Evolutionary conservation across 2,329 filamentous ascomycete genomes (phyloP).

Genomic region (Arachnopeziza araneosa): DNA sequence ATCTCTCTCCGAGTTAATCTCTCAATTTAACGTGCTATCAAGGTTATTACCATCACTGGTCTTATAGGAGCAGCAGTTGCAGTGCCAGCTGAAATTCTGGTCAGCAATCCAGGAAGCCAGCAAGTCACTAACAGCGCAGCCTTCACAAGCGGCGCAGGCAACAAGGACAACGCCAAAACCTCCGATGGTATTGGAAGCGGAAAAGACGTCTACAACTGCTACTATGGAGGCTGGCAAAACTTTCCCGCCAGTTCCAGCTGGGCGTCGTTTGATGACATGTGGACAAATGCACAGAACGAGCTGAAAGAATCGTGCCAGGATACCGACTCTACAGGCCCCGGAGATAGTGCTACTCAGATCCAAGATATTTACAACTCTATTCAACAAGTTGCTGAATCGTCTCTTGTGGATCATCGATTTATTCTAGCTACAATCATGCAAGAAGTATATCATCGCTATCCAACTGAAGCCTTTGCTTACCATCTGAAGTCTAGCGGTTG

Average conservation of each 20-base stretch:
- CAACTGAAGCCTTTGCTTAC: too few relatives aligned
- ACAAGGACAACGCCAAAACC: too few relatives aligned
- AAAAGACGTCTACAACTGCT: neutral
- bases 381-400: constrained; percentile 6
- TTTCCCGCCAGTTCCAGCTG: neutral
- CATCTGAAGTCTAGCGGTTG: too few relatives aligned
- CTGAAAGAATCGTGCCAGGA: neutral
- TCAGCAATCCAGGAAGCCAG: too few relatives aligned
- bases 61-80: too few relatives aligned
- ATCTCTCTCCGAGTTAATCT: too few relatives aligned
- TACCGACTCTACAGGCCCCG: neutral
- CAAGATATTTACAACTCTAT: constrained; percentile 9
- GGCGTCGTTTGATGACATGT: neutral
- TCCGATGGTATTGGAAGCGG: too few relatives aligned
- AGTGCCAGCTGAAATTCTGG: too few relatives aligned
- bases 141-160: too few relatives aligned
- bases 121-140: too few relatives aligned
- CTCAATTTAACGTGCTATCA: too few relatives aligned
- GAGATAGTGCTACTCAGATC: constrained; percentile 8
- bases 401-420: constrained; percentile 28
- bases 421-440: constrained; percentile 33
- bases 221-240: neutral
- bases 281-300: neutral
- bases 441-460: constrained; percentile 27
- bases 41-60: too few relatives aligned